A percentile compares a stretch with the other conserved stretches of the same genome.
These are phyloP conservation scores for Cladosporium sp. DNA, from an alignment of 2,329 filamentous ascomycete species.

Conservation along the genomic window DNA sequence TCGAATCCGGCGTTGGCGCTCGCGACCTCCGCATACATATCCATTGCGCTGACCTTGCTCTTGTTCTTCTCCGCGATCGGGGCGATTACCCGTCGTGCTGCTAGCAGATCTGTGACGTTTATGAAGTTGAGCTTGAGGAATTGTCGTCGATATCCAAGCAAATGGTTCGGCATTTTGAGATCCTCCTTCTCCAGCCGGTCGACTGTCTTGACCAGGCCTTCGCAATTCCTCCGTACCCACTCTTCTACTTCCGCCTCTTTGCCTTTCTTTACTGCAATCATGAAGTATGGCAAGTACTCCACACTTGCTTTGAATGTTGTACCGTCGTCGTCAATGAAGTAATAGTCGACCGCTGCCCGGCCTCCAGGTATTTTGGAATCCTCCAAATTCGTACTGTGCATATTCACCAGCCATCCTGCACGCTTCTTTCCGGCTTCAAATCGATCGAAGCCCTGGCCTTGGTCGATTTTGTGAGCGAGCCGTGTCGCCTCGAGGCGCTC, in stretches of 20 bases:
- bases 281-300: constrained; percentile 94
- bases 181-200: constrained; percentile 86
- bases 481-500: constrained; percentile 85
- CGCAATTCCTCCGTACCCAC: constrained; percentile 76
- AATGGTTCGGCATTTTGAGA: constrained; percentile 74
- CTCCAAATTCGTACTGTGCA: constrained; percentile 82
- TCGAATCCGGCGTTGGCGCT: constrained; percentile 81
- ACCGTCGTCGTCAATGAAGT: constrained; percentile 88
- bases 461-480: constrained; percentile 85
- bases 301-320: constrained; percentile 93
- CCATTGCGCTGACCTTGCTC: constrained; percentile 93
- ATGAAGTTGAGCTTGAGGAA: constrained; percentile 83
- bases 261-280: constrained; percentile 83
- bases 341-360: constrained; percentile 88
- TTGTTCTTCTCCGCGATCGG: constrained; percentile 95
- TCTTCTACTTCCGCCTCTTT: constrained; percentile 93
- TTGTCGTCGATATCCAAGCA: constrained; percentile 82
- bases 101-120: constrained; percentile 81
- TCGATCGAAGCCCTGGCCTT: constrained; percentile 86
- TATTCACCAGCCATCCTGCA: constrained; percentile 91
- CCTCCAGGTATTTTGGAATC: constrained; percentile 81
- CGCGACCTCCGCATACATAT: constrained; percentile 97
- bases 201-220: constrained; percentile 75
- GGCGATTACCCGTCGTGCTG: constrained; percentile 77
- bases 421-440: constrained; percentile 85